A percentile compares a stretch with the other conserved stretches of the same genome.
Conservation (phyloP, 2,329 filamentous ascomycete genomes). For the Claviceps africana region DNA sequence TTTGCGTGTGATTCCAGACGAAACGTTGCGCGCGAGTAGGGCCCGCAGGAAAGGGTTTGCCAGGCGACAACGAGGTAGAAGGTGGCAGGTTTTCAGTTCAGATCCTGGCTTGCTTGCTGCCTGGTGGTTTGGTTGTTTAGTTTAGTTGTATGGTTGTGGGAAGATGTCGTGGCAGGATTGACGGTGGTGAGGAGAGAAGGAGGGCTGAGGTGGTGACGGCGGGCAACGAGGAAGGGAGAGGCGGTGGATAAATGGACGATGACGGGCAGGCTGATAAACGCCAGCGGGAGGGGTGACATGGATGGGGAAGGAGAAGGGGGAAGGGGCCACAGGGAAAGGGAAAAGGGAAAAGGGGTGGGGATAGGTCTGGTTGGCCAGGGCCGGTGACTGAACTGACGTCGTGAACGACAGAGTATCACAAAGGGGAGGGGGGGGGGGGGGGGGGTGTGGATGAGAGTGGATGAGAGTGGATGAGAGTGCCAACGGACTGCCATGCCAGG, state of each 20-base stretch:
- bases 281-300: background rate
- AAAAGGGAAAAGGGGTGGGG: too few relatives aligned
- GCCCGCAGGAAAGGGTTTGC: too few relatives aligned
- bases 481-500: too few relatives aligned
- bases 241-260: slow-evolving; percentile 1
- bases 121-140: too few relatives aligned
- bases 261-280: background rate
- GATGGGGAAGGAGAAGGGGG: too few relatives aligned
- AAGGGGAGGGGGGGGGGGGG: background rate
- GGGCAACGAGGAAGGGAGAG: background rate
- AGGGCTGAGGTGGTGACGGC: background rate
- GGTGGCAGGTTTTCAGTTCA: too few relatives aligned
- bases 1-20: too few relatives aligned
- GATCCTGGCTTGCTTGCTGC: background rate
- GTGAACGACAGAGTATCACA: background rate
- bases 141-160: background rate
- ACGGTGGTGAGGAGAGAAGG: background rate
- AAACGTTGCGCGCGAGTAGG: too few relatives aligned
- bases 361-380: background rate
- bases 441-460: too few relatives aligned
- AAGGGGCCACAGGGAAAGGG: too few relatives aligned
- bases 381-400: background rate
- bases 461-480: too few relatives aligned
- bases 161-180: background rate
- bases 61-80: background rate